Evolutionary conservation across 1,139 yeast species (phyloP), one percentile per base, ranked within the genome.

Genomic region (Saccharomyces hybrid): DNA sequence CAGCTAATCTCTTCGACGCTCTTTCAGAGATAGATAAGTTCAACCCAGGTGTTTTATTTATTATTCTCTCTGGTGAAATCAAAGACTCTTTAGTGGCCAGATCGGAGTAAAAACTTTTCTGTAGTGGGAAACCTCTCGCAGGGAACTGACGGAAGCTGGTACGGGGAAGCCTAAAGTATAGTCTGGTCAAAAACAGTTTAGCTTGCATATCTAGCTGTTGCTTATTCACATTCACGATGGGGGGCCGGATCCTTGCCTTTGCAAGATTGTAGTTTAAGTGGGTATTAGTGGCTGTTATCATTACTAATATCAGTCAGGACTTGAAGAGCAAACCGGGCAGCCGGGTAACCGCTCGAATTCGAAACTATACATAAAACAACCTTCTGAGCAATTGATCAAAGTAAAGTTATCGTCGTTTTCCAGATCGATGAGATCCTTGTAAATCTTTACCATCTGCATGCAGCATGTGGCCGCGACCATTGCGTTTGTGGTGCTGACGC

Each of bases 401-500:
- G 89, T 85, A 68, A 88, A 88, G 70, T 90, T 91, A 14, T 58
- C 55, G 28, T 55, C 47, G 11, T 53, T 49, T 61, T 83, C 81
- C 62, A 89, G 72, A 42, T 78, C 77, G 14, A 87, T 77, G n/a
- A 60, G 50, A 51, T 67, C 69, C 48, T 59, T 50, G 50, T 64
- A 63, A 27, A 89, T 74, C 66, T 91, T 91, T 70, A 89, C 81
- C 1, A 88, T 90, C 67, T 91, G 97, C 63, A 86, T 87, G 65
- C 96, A 88, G 68, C 97, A 88, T 12, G 90, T 79, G 0, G 96
- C 97, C 2, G 98, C 97, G 48, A 93, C 82, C 38, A 93, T 79
- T 2, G 98, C 96, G 69, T 93, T 93, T 0, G 98, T 91, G 1
- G 96, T 86, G 0, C 97, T 96, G 55, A 91, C 88, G 1, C 97